These are phyloP conservation scores for Penicillium sumatraense DNA, from an alignment of 2,329 filamentous ascomycete species.

Conservation along the genomic window DNA sequence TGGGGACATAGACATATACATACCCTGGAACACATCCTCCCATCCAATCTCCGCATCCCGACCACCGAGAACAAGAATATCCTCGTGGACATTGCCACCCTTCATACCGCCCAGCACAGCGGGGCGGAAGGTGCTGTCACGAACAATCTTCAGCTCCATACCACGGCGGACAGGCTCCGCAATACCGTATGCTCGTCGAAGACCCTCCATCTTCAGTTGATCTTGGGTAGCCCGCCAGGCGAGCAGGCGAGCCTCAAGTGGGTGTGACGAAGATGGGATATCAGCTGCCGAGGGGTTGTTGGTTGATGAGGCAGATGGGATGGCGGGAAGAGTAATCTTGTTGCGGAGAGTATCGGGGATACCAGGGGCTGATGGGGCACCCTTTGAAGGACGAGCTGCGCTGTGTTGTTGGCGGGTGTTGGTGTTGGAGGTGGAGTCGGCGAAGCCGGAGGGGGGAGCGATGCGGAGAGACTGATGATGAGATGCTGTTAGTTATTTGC, in stretches of 20 bases:
- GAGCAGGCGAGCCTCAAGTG: slow-evolving; percentile 86
- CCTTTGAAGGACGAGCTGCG: slow-evolving; percentile 57
- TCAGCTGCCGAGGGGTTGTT: slow-evolving; percentile 34
- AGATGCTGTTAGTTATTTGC: slow-evolving; percentile 12
- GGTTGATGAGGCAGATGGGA: slow-evolving; percentile 51
- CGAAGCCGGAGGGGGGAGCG: slow-evolving; percentile 71
- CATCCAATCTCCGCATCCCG: slow-evolving; percentile 78
- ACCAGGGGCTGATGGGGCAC: slow-evolving; percentile 88
- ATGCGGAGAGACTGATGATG: slow-evolving; percentile 81
- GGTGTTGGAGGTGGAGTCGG: slow-evolving; percentile 68
- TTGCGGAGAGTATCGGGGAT: slow-evolving; percentile 91
- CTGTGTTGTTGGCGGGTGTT: slow-evolving; percentile 55
- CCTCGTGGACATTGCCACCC: slow-evolving; percentile 76
- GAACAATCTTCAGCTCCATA: slow-evolving; percentile 92
- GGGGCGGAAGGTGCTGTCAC: slow-evolving; percentile 75
- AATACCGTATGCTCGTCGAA: slow-evolving; percentile 87
- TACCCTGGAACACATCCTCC: slow-evolving; percentile 90
- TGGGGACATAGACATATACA: too few species aligned
- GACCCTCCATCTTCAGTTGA: slow-evolving; percentile 80
- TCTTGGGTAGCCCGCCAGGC: slow-evolving; percentile 92
- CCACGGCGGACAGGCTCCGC: slow-evolving; percentile 88
- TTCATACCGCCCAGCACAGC: slow-evolving; percentile 65
- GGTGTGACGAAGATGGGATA: slow-evolving; percentile 72
- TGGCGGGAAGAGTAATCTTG: slow-evolving; percentile 70
- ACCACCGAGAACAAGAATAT: slow-evolving; percentile 73